A percentile compares a stretch with the other conserved stretches of the same genome.
Evolutionary conservation across 2,329 filamentous ascomycete genomes (phyloP).

Genomic region (Fusarium euwallaceae): DNA sequence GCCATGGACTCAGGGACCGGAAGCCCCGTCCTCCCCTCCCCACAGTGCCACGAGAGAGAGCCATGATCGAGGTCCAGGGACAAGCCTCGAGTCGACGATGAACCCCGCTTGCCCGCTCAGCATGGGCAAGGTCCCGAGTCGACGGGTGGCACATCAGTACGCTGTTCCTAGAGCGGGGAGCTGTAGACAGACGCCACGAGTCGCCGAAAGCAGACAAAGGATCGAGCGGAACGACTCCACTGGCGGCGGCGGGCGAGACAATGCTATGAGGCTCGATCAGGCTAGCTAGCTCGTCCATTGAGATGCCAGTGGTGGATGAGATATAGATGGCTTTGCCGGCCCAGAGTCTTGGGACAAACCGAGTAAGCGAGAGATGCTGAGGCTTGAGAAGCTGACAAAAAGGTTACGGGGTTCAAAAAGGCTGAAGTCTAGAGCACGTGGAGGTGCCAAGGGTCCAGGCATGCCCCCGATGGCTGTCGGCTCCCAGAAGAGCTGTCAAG

Average conservation of each 20-base stretch:
- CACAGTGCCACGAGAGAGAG: constrained; percentile 23
- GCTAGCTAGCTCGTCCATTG: neutral
- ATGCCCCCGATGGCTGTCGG: constrained; percentile 25
- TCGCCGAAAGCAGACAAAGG: constrained; percentile 13
- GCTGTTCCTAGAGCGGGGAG: constrained; percentile 17
- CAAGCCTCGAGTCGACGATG: constrained; percentile 11
- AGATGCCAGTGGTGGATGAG: neutral
- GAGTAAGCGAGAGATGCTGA: constrained; percentile 4
- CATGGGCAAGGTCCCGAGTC: constrained; percentile 1
- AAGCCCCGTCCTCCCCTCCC: constrained; percentile 29
- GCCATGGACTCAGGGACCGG: constrained; percentile 24
- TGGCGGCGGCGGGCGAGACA: constrained; percentile 14
- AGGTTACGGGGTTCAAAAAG: neutral
- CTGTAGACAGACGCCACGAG: constrained; percentile 38
- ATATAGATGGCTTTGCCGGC: neutral
- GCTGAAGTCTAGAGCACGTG: constrained; percentile 23
- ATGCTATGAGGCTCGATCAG: constrained; percentile 3
- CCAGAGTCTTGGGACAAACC: neutral
- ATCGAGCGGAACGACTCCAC: constrained; percentile 6
- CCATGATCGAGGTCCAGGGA: constrained; percentile 4
- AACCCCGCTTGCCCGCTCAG: neutral
- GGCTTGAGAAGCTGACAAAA: constrained; percentile 15
- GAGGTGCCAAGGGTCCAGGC: constrained; percentile 32
- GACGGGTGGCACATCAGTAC: constrained; percentile 1
- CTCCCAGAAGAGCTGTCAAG: constrained; percentile 13